Conservation (phyloP, 2,329 filamentous ascomycete species). For the Beauveria sp. region DNA sequence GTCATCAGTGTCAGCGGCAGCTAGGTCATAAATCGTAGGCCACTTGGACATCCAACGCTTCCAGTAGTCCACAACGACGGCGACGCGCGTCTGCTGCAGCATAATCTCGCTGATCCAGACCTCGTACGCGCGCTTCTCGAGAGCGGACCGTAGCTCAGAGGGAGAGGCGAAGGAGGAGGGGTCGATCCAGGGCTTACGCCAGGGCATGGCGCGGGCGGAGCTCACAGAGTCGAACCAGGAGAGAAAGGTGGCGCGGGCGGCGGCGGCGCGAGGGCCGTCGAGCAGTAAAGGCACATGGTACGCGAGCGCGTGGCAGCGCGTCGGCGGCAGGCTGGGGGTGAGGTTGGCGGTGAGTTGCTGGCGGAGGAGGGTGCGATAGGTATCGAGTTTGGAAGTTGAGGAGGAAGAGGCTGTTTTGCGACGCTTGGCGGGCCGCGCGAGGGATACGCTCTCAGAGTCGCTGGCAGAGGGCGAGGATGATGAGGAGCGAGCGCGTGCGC, state of each 20-base stretch:
- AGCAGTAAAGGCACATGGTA: slow-evolving; percentile 47
- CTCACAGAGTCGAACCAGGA: slow-evolving; percentile 44
- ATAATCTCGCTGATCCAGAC: slow-evolving; percentile 63
- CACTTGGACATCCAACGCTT: slow-evolving; percentile 53
- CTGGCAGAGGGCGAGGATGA: background rate
- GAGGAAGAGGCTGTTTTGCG: slow-evolving; percentile 3
- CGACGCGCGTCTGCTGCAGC: slow-evolving; percentile 59
- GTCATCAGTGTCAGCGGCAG: slow-evolving; percentile 44
- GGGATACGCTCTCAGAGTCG: background rate
- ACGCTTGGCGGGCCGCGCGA: slow-evolving; percentile 3
- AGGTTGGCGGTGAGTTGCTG: background rate
- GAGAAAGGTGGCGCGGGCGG: slow-evolving; percentile 33
- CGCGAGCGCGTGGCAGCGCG: slow-evolving; percentile 25
- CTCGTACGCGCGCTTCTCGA: slow-evolving; percentile 52
- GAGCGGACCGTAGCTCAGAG: slow-evolving; percentile 28
- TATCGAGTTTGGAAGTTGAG: background rate
- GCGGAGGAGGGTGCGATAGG: background rate
- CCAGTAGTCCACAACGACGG: slow-evolving; percentile 56
- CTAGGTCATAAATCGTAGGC: slow-evolving; percentile 51
- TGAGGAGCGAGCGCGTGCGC: background rate
- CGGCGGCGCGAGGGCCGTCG: slow-evolving; percentile 24
- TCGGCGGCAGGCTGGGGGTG: background rate
- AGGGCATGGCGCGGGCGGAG: slow-evolving; percentile 45
- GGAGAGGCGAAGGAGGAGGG: slow-evolving; percentile 22
- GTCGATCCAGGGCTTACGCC: slow-evolving; percentile 51